A percentile compares a stretch with the other conserved stretches of the same genome.
Conservation (phyloP, 2,329 filamentous ascomycete species). For the Ceratocystis smalleyi region DNA sequence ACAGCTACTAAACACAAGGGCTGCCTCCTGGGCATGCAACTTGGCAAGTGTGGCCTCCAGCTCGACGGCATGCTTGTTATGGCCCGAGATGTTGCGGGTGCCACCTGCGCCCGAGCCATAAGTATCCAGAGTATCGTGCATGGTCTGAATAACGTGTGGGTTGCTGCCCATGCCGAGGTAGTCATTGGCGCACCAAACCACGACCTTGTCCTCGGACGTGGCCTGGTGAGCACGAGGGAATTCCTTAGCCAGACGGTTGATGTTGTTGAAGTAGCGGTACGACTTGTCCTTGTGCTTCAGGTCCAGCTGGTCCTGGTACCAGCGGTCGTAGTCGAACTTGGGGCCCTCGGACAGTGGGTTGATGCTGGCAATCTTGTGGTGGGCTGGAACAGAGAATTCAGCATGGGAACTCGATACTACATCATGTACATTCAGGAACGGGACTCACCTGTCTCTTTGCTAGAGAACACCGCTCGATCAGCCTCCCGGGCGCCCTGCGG, state of each 20-base stretch:
- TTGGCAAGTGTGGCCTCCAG: conserved; percentile 71
- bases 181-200: conserved; percentile 98
- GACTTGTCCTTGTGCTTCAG: conserved; percentile 99
- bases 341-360: conserved; percentile 23
- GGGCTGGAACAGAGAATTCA: conserved; percentile 4
- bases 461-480: conserved; percentile 15
- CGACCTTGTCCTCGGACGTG: conserved; percentile 67
- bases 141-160: conserved; percentile 65
- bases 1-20: conserved; percentile 91
- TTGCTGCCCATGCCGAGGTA: conserved; percentile 97
- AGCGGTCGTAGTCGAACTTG: conserved; percentile 80
- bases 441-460: conserved; percentile 15
- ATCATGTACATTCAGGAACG: not conserved
- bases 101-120: conserved; percentile 93
- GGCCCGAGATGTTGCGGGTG: conserved; percentile 92
- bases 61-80: conserved; percentile 84
- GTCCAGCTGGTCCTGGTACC: conserved; percentile 76
- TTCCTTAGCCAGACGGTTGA: conserved; percentile 91
- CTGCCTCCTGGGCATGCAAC: conserved; percentile 79
- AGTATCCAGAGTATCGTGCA: conserved; percentile 88
- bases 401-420: not conserved
- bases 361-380: conserved; percentile 17
- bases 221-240: conserved; percentile 92
- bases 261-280: conserved; percentile 99
- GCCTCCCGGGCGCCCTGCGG: conserved; percentile 14